These are phyloP conservation scores for Euphorbia schlechtendalii DNA, from an alignment of 441 rosid species.

Conservation along the genomic window DNA sequence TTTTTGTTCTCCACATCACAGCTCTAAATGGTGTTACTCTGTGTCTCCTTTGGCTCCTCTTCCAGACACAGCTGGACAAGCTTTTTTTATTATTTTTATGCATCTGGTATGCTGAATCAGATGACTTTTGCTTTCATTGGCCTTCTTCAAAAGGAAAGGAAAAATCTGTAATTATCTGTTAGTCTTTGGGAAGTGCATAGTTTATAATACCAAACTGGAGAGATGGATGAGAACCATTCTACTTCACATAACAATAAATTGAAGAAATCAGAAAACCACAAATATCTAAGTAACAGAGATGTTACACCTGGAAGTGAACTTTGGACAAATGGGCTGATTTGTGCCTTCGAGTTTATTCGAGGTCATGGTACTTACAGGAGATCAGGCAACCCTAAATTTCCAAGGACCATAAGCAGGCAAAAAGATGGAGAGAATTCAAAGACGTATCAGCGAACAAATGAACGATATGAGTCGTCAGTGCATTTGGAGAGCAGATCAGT, in stretches of 20 bases:
- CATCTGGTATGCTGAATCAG: not conserved
- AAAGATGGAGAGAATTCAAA: conserved; percentile 25
- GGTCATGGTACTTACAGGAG: conserved; percentile 28
- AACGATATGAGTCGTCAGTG: conserved; percentile 27
- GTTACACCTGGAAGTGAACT: conserved; percentile 43
- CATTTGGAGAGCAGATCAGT: conserved; percentile 20
- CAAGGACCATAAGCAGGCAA: conserved; percentile 23
- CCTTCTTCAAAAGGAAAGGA: not conserved
- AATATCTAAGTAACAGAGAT: conserved; percentile 28
- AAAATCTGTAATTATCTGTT: not conserved
- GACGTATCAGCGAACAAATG: conserved; percentile 24
- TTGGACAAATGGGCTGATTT: conserved; percentile 86
- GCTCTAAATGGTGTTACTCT: not conserved
- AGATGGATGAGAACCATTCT: conserved; percentile 20
- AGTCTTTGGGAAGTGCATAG: not conserved
- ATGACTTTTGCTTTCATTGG: not conserved
- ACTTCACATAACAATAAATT: conserved; percentile 17
- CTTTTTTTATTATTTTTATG: not conserved
- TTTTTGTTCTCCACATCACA: not conserved
- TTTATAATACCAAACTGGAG: not conserved
- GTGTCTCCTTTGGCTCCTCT: not conserved
- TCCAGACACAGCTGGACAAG: not conserved
- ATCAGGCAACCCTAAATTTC: conserved; percentile 26
- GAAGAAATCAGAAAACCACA: conserved; percentile 33
- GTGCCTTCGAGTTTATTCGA: conserved; percentile 71